Evolutionary conservation across 176 grass and related monocot genomes (phyloP).

Genomic region (Typha latifolia): DNA sequence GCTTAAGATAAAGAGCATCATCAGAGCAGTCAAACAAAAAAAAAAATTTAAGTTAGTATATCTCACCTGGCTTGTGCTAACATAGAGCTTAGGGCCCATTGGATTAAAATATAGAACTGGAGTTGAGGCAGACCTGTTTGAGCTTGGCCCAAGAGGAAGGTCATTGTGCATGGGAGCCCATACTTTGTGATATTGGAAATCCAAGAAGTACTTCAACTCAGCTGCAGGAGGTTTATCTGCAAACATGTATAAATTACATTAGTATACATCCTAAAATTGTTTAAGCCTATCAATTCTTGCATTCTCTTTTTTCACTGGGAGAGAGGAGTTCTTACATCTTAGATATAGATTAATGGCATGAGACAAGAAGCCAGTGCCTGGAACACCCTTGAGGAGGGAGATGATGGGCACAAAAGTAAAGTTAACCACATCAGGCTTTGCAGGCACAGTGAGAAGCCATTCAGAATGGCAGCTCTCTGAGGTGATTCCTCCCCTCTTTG

Average conservation of each 20-base stretch:
- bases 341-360: conserved; percentile 95
- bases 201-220: conserved; percentile 79
- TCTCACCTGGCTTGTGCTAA: conserved; percentile 52
- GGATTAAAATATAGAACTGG: conserved; percentile 56
- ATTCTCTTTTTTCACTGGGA: too few relatives aligned
- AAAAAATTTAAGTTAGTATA: not conserved
- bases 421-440: conserved; percentile 52
- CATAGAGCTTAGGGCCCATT: conserved; percentile 70
- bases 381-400: conserved; percentile 60
- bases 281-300: too few relatives aligned
- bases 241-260: not conserved
- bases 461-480: conserved; percentile 55
- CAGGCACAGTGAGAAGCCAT: conserved; percentile 66
- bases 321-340: conserved; percentile 48
- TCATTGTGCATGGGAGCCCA: conserved; percentile 75
- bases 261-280: not conserved
- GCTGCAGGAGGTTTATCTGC: conserved; percentile 68
- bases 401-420: conserved; percentile 80
- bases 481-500: conserved; percentile 69
- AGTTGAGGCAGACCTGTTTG: conserved; percentile 32
- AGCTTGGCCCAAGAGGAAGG: conserved; percentile 55
- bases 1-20: not conserved
- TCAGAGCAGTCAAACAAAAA: conserved; percentile 1
- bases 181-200: conserved; percentile 66
- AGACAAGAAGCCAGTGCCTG: conserved; percentile 60